Evolutionary conservation across 305 asterid species (phyloP).

Genomic region (Rubia occidens): DNA sequence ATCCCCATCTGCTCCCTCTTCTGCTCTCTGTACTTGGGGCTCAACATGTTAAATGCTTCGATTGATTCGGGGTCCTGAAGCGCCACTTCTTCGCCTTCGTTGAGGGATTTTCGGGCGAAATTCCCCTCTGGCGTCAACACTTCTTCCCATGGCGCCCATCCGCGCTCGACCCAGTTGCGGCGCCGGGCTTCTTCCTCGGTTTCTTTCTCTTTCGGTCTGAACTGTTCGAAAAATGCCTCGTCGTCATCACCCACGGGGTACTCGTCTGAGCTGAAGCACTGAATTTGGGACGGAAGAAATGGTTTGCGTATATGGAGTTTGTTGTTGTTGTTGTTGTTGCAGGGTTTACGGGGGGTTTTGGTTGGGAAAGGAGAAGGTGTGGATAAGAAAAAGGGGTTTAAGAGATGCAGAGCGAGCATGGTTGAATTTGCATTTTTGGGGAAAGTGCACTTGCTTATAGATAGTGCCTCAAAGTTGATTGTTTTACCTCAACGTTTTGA

Average conservation of each 20-base stretch:
- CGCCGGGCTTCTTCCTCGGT: slow-evolving; percentile 83
- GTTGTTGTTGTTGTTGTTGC: slow-evolving; percentile 16
- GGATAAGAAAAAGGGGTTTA: slow-evolving; percentile 27
- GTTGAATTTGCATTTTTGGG: no score
- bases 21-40: slow-evolving; percentile 56
- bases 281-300: slow-evolving; percentile 9
- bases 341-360: slow-evolving; percentile 64
- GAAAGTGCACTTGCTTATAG: no score
- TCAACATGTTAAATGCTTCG: slow-evolving; percentile 74
- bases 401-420: slow-evolving; percentile 48
- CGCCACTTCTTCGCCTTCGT: slow-evolving; percentile 96
- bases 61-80: slow-evolving; percentile 71
- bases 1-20: slow-evolving; percentile 69
- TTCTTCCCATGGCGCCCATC: slow-evolving; percentile 99
- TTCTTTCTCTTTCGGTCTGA: slow-evolving; percentile 67
- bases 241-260: slow-evolving; percentile 72
- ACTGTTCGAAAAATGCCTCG: slow-evolving; percentile 61
- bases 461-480: no score
- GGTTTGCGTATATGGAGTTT: slow-evolving; percentile 19
- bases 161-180: slow-evolving; percentile 80
- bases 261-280: slow-evolving; percentile 60
- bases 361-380: slow-evolving; percentile 34
- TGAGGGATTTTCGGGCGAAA: slow-evolving; percentile 74
- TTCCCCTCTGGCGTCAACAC: slow-evolving; percentile 80
- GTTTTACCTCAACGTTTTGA: no score